Base-by-base conservation (phyloP, 2,329 filamentous ascomycete genomes). In the Aureobasidium leucospermi region DNA sequence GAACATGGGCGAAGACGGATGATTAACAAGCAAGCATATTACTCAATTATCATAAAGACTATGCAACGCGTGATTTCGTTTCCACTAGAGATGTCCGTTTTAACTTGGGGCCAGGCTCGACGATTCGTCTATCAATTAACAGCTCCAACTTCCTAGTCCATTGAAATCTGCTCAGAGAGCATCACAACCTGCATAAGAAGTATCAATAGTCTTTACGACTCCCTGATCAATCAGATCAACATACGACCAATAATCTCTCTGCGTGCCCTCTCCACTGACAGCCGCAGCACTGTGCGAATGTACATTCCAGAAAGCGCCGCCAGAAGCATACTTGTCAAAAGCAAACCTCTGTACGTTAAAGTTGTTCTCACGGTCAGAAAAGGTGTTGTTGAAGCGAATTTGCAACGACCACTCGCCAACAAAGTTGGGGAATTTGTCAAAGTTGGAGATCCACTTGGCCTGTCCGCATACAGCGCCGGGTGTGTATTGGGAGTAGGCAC, bases 301-400 rank as follows among this genome's bases (percentile, higher is more conserved):
- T 16, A 34, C 34, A 9, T 43, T 58, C 69, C 69, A 71, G 52
- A 66, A 70, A 10, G 66, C 48, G 60, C 70, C 66, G 5, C 71
- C 72, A n/a, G 65, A 62, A 1, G 65, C 65, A 63, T 68, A 70
- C 60, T 69, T 71, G n/a, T 65, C 61, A 51, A 65, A 74, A 8
- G 70, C 70, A 57, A 70, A 72, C 1, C 68, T 39, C 57, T 70
- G 67, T 0, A 69, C 71, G 57, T 73, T 68, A 49, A 69, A 66
- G 36, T 68, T 65, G 19, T 61, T 66, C 52, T 66, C 66, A 1
- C 70, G 60, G 16, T 63, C 64, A 42, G 49, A 9, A 4, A 52
- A 4, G 1, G 63, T 66, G 62, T 74, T 74, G 58, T 73, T 69
- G 47, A 65, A 65, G 41, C 55, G 45, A 5, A 65, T 65, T 56